phyloP scores from a whole-genome alignment of 1,284 basidiomycete genomes.

The Ceratobasidium theobromae region DNA sequence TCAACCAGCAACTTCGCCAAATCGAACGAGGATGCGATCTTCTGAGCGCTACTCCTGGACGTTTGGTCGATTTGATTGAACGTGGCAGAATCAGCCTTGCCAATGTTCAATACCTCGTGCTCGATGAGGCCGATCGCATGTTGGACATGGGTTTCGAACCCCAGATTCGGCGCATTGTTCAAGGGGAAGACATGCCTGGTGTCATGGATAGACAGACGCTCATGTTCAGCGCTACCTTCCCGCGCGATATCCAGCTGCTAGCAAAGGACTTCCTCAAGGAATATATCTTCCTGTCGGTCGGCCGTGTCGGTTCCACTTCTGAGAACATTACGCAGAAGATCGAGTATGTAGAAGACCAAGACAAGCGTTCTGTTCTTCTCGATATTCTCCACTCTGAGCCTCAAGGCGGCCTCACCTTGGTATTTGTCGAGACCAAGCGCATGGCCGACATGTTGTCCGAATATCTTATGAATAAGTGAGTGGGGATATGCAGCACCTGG shows the following conservation, averaged over 20 bases:
- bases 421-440: constrained; percentile 99
- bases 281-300: constrained; percentile 98
- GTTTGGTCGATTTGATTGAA: constrained; percentile 98
- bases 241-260: constrained; percentile 97
- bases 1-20: constrained; percentile 88
- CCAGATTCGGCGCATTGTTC: constrained; percentile 97
- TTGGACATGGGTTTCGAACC: constrained; percentile 99
- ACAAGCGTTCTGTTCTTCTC: constrained; percentile 96
- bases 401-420: constrained; percentile 79
- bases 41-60: constrained; percentile 96
- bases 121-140: constrained; percentile 99
- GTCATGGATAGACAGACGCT: constrained; percentile 93
- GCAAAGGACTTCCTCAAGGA: constrained; percentile 95
- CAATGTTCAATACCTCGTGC: constrained; percentile 96
- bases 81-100: constrained; percentile 94
- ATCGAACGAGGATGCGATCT: constrained; percentile 98
- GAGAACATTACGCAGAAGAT: constrained; percentile 99
- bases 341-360: constrained; percentile 96
- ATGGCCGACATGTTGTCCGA: constrained; percentile 99
- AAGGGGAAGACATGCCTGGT: constrained; percentile 97
- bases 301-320: constrained; percentile 96
- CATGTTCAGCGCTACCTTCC: constrained; percentile 99
- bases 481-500: background rate
- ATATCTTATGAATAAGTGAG: constrained; percentile 73
- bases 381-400: constrained; percentile 82